Conservation (phyloP, 306 rosid species). For the Biancaea sappan region DNA sequence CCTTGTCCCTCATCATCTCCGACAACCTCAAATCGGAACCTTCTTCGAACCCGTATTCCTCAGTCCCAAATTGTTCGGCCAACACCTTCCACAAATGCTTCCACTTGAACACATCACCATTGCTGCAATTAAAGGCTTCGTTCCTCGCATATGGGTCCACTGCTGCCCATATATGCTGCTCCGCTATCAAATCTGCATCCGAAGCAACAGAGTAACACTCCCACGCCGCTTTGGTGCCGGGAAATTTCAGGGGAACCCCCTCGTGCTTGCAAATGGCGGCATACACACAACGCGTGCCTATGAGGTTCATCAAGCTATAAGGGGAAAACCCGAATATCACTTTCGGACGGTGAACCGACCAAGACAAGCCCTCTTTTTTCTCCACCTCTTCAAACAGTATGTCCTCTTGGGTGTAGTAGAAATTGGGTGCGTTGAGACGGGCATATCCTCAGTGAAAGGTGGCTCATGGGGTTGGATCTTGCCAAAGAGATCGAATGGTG, state of each 20-base stretch:
- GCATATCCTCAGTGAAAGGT: slow-evolving; percentile 60
- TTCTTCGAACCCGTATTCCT: background rate
- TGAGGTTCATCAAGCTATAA: background rate
- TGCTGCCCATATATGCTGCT: background rate
- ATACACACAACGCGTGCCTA: background rate
- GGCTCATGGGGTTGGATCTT: slow-evolving; percentile 40
- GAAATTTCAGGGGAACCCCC: background rate
- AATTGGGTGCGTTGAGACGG: slow-evolving; percentile 40
- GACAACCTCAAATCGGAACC: slow-evolving; percentile 19
- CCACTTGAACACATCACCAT: slow-evolving; percentile 39
- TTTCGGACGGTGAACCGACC: slow-evolving; percentile 53
- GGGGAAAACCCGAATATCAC: background rate
- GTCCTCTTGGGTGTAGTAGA: background rate
- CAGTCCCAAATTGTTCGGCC: background rate
- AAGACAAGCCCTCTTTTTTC: slow-evolving; percentile 45
- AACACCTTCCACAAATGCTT: slow-evolving; percentile 50
- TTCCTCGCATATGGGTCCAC: slow-evolving; percentile 1
- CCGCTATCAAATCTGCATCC: background rate
- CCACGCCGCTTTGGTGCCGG: background rate
- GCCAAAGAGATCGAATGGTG: slow-evolving; percentile 34
- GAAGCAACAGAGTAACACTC: background rate
- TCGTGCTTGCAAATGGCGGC: background rate
- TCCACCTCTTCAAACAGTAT: slow-evolving; percentile 41
- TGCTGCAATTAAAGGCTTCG: slow-evolving; percentile 28
- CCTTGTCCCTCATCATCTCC: slow-evolving; percentile 48